Evolutionary conservation across 495 filamentous ascomycete species (phyloP), one percentile per base, ranked within the genome.

Genomic region (Penicillium pancosmium): DNA sequence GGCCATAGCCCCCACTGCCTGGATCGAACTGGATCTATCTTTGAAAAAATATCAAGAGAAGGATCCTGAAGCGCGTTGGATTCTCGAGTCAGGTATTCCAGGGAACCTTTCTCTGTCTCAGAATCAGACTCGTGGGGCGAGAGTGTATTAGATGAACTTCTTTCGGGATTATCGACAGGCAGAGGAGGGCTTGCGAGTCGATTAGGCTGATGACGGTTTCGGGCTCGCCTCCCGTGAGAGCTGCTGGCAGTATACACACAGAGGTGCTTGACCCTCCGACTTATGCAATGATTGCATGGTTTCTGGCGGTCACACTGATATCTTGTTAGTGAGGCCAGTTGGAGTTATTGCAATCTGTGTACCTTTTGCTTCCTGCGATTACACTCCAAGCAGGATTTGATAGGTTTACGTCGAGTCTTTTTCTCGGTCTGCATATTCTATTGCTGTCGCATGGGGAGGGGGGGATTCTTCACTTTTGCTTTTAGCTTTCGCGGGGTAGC

Each of bases 301-400:
- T n/a, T 48, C 12, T 48, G 46, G 9, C 46, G 46, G 46, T 48
- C 23, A 27, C 46, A 48, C 46, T 48, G 46, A 12, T 10, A 27
- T 25, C 21, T 25, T 2, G 21, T 48, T 9, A 23, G 46, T n/a
- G 12, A 44, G 41, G 15, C 41, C 15, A 44, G 41, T 12, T 48
- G 3, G 15, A 7, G 19, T 27, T 0, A 12, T 27, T 5, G 41
- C 10, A 9, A 27, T 27, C 23, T 19, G 21, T 13, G 21, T 48
- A 48, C 46, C 46, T 27, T 48, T 27, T 48, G 46, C 21, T 48
- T 48, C n/a, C 46, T 48, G 46, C 46, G 46, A 27, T 48, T 23
- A 27, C 46, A 48, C 46, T 48, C 46, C 18, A 48, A n/a, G 46
- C 46, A 48, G 19, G 46, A 48, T 27, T 44, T 48, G 15, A 48